A percentile compares a stretch with the other conserved stretches of the same genome.
Conservation (phyloP, 108 stramenopile species). For the Skeletonema potamos region DNA sequence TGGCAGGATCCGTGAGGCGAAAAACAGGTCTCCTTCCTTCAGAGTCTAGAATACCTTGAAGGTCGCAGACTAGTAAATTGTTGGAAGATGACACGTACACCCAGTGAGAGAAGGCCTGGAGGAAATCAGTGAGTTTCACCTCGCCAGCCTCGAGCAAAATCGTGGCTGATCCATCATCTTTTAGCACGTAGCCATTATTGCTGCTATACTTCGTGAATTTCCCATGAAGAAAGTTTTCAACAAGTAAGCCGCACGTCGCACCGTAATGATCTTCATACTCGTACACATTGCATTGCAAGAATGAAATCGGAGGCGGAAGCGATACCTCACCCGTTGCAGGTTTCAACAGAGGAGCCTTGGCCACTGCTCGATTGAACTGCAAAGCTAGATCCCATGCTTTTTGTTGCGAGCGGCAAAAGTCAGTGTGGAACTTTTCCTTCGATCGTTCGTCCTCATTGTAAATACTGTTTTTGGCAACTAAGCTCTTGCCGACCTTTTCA, state of each 20-base stretch:
- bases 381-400: constrained; percentile 28
- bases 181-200: constrained; percentile 44
- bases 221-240: constrained; percentile 45
- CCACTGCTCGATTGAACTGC: constrained; percentile 38
- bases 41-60: constrained; percentile 40
- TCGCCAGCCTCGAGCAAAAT: constrained; percentile 31
- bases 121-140: constrained; percentile 44
- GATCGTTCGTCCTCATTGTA: constrained; percentile 36
- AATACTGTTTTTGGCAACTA: constrained; percentile 44
- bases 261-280: constrained; percentile 31
- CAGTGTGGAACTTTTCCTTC: constrained; percentile 39
- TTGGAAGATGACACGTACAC: constrained; percentile 29
- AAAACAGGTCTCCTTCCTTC: constrained; percentile 33
- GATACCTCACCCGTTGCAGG: constrained; percentile 32
- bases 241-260: constrained; percentile 31
- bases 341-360: constrained; percentile 17
- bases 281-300: constrained; percentile 45
- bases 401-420: constrained; percentile 37
- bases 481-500: constrained; percentile 26
- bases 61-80: constrained; percentile 32
- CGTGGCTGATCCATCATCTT: constrained; percentile 10
- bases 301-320: constrained; percentile 32
- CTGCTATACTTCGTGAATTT: constrained; percentile 55
- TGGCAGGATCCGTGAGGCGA: constrained; percentile 42
- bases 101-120: constrained; percentile 49